Base-by-base conservation (phyloP, 352 stramenopile genomes). In the Globisporangium okanoganense region DNA sequence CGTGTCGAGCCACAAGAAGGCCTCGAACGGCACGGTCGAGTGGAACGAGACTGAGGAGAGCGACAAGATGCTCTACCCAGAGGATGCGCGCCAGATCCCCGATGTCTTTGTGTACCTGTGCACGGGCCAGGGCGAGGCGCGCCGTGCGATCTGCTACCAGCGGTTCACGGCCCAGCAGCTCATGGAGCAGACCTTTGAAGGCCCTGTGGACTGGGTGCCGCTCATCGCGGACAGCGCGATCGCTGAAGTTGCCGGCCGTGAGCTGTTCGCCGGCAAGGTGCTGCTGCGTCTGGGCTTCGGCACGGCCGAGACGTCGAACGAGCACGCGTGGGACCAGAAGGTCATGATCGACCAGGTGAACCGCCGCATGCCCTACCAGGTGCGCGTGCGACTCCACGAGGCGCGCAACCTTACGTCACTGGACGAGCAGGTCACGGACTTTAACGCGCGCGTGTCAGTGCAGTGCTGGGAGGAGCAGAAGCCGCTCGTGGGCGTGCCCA, bases 71-170 rank as follows among this genome's bases (percentile, higher is more conserved):
- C 43, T 85, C 3, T 77, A 91, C 55, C 76, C 78, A 0, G 67
- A 71, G 1, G 75, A 88, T 13, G 51, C 68, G 36, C 41, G 43
- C 5, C 80, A 94, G 62, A 85, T 97, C 22, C 88, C 88, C 2
- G 87, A 96, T 48, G 65, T 95, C 9, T 89, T 96, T 36, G 44
- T 96, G 20, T 92, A 90, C 56, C 60, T 96, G 61, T 84, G 79
- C 53, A 76, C 76, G 53, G 82, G 79, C 44, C 72, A 83, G n/a
- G 78, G 71, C 53, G 73, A 85, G 22, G 77, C 86, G 49, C 77
- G 80, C 22, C 67, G 71, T 22, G 66, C 78, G 9, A 75, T 96
- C 16, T 90, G 78, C 61, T 97, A 87, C 76, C 77, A 79, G 43
- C 79, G 88, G 3, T 88, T 95, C 67, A 65, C 43, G 1, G 79